phyloP scores from a whole-genome alignment of 805 yeast genomes.

The Metschnikowia noctiluminum region DNA sequence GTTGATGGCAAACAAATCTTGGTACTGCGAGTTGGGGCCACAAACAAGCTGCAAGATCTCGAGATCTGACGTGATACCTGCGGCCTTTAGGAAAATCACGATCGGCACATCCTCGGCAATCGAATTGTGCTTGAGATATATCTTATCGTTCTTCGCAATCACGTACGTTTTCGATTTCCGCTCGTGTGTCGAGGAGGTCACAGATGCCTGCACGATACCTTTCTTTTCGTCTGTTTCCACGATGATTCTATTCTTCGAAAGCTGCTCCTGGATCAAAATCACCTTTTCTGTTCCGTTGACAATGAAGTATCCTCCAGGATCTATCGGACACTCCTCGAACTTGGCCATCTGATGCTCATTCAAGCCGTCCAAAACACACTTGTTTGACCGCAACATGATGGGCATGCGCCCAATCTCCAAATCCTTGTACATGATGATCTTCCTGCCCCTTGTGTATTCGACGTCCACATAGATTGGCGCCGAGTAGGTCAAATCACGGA shows the following conservation, averaged over 20 bases:
- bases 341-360: conserved; percentile 92
- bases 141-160: conserved; percentile 83
- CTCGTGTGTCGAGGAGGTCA: conserved; percentile 96
- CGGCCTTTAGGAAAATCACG: conserved; percentile 93
- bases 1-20: conserved; percentile 98
- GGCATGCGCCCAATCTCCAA: conserved; percentile 97
- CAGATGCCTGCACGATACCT: conserved; percentile 93
- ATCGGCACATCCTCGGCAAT: conserved; percentile 95
- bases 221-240: conserved; percentile 97
- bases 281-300: conserved; percentile 99
- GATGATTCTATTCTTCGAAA: conserved; percentile 93
- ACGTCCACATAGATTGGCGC: conserved; percentile 96
- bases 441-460: conserved; percentile 59
- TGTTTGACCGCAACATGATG: conserved; percentile 94
- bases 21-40: conserved; percentile 98
- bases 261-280: conserved; percentile 98
- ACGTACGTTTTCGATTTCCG: conserved; percentile 97
- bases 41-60: conserved; percentile 97
- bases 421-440: conserved; percentile 84
- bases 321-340: conserved; percentile 97
- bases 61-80: conserved; percentile 98
- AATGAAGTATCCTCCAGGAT: conserved; percentile 99
- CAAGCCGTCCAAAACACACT: conserved; percentile 86
- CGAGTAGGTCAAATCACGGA: conserved; percentile 93
- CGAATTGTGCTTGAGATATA: conserved; percentile 94